Base-by-base conservation (phyloP, 2,329 filamentous ascomycete species). In the Blumeria hordei region DNA sequence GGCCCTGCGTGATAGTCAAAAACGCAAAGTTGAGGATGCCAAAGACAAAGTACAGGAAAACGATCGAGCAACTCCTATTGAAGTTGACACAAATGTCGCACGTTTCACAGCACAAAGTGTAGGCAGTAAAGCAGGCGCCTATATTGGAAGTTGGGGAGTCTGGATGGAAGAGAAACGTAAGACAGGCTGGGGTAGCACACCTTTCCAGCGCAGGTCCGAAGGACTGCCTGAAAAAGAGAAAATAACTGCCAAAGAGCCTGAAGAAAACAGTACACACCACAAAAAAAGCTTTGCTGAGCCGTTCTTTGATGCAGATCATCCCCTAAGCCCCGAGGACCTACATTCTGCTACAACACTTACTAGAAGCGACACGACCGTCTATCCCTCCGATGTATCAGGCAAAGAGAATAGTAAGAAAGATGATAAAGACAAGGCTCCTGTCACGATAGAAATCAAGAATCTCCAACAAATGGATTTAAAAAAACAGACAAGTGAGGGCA, bases 131-230 rank as follows among this genome's bases (percentile, higher is more conserved):
- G 79, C 79, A 1, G 73, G 77, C 44, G 72, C 78, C 4, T 83
- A 82, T 64, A 74, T 83, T 61, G 79, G 77, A 41, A 81, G 78
- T 61, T 84, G 80, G 80, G 77, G 80, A 1, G 68, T 72, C 0
- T 84, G 80, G 80, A 79, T 80, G 1, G 80, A 80, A 53, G 84
- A 92, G 69, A 90, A 88, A 69, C 74, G 81, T 59, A 84, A 81
- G 63, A 53, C 56, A 5, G 64, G 63, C 0, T 66, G 63, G 63
- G 64, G 64, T 10, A 55, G 62, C 21, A 59, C 39, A 14, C 32
- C 57, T 28, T 47, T 47, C 9, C 36, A 41, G 33, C 37, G 35
- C 18, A 45, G 35, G 10, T 18, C 41, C 35, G 43, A 34, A 37
- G 50, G 35, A 8, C 33, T 55, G 21, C 55, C 55, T 14, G 62